phyloP scores from a whole-genome alignment of 2,329 filamentous ascomycete genomes.

The Sphaerulina musiva region DNA sequence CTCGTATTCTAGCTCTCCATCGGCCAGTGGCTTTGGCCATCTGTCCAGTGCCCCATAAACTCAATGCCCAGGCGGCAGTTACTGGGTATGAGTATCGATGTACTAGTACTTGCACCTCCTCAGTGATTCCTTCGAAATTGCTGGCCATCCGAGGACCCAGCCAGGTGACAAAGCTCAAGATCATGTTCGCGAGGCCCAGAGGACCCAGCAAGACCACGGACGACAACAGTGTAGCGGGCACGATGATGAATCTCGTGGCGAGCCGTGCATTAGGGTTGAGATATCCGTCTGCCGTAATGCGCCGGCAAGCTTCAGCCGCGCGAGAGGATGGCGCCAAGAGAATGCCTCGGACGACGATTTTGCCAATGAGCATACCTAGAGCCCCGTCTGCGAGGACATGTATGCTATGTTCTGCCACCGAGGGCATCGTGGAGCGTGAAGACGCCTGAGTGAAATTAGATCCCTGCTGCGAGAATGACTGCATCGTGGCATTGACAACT shows the following conservation, averaged over 20 bases:
- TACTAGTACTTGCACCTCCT: slow-evolving; percentile 30
- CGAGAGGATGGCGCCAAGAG: slow-evolving; percentile 63
- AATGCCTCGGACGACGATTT: slow-evolving; percentile 66
- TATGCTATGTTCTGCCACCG: slow-evolving; percentile 57
- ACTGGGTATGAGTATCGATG: slow-evolving; percentile 71
- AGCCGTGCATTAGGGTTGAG: slow-evolving; percentile 70
- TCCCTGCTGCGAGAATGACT: neutral
- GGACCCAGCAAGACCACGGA: slow-evolving; percentile 59
- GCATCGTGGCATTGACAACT: slow-evolving; percentile 5
- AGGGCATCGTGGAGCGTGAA: neutral
- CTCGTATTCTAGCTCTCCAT: slow-evolving; percentile 77
- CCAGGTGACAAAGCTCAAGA: slow-evolving; percentile 34
- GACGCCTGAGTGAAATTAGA: neutral
- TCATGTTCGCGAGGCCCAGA: slow-evolving; percentile 50
- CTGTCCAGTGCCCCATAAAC: slow-evolving; percentile 22
- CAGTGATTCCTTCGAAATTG: slow-evolving; percentile 1
- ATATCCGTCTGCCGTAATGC: slow-evolving; percentile 63
- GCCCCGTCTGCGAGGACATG: slow-evolving; percentile 93
- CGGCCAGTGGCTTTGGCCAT: slow-evolving; percentile 55
- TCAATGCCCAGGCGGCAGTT: slow-evolving; percentile 13
- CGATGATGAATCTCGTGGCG: slow-evolving; percentile 77
- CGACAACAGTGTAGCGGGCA: slow-evolving; percentile 64
- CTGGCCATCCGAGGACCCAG: slow-evolving; percentile 3
- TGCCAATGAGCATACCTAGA: slow-evolving; percentile 81
- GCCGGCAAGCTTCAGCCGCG: slow-evolving; percentile 65